Evolutionary conservation across 1,284 basidiomycete genomes (phyloP).

Genomic region (Hymenochaete sp.): DNA sequence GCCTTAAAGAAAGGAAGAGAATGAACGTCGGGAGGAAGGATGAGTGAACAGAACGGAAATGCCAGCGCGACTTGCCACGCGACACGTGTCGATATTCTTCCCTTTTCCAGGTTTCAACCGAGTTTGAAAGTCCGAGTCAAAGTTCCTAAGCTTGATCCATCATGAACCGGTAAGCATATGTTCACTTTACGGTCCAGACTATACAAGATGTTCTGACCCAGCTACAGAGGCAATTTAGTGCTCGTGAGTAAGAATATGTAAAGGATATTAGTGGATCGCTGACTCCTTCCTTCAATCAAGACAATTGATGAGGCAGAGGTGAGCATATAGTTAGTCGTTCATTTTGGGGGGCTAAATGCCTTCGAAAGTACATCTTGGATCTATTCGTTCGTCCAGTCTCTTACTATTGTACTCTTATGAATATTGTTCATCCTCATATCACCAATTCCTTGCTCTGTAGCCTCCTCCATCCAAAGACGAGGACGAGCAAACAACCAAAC

Average conservation of each 20-base stretch:
- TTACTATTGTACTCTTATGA: not conserved
- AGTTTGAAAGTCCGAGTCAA: too few species aligned
- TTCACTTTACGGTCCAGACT: not conserved
- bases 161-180: slow-evolving; percentile 13
- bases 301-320: slow-evolving; percentile 28
- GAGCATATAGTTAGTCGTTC: not conserved
- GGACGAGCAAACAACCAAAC: slow-evolving; percentile 23
- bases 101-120: slow-evolving; percentile 7
- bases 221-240: slow-evolving; percentile 12
- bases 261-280: not conserved
- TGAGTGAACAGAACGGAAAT: too few species aligned
- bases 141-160: too few species aligned
- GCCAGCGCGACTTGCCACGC: slow-evolving; percentile 6
- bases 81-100: slow-evolving; percentile 4
- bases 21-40: not conserved
- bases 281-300: slow-evolving; percentile 15
- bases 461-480: slow-evolving; percentile 25
- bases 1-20: not conserved
- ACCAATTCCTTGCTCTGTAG: too few species aligned
- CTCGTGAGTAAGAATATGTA: slow-evolving; percentile 4
- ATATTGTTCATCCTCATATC: not conserved
- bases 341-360: not conserved
- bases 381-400: slow-evolving; percentile 21
- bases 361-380: slow-evolving; percentile 24
- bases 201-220: not conserved